These are phyloP conservation scores for Xylaria hypoxylon DNA, from an alignment of 2,329 filamentous ascomycete genomes.

Conservation along the genomic window DNA sequence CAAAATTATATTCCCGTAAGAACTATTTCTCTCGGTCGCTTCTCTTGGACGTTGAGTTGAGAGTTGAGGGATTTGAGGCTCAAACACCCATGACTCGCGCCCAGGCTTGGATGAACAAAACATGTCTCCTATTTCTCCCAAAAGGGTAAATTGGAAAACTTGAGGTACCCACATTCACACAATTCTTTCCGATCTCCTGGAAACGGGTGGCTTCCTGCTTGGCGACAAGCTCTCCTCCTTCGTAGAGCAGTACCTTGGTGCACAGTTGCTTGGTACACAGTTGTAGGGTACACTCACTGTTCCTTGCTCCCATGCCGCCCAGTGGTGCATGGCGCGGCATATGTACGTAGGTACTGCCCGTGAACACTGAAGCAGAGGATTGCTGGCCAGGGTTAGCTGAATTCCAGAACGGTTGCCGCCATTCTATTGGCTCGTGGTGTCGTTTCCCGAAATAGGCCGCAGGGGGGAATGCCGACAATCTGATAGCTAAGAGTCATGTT, in stretches of 20 bases:
- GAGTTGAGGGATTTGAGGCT: not conserved
- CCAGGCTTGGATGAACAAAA: not conserved
- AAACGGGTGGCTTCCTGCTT: conserved; percentile 9
- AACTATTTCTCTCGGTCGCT: no score
- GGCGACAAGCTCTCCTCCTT: conserved; percentile 1
- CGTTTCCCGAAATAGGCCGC: conserved; percentile 33
- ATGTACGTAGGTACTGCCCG: conserved; percentile 8
- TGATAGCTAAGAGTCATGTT: not conserved
- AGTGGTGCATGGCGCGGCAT: not conserved
- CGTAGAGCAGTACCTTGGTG: conserved; percentile 6
- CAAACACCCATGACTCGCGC: not conserved
- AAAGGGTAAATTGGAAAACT: not conserved
- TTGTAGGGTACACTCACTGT: not conserved
- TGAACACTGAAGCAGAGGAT: conserved; percentile 19
- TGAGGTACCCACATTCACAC: conserved; percentile 22
- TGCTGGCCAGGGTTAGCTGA: conserved; percentile 16
- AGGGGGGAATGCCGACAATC: conserved; percentile 25
- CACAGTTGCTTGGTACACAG: not conserved
- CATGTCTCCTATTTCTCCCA: conserved; percentile 6
- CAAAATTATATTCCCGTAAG: no score
- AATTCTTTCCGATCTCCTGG: conserved; percentile 28
- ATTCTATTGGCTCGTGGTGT: conserved; percentile 26
- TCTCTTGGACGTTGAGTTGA: no score
- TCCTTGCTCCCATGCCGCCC: conserved; percentile 11
- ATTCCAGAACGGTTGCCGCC: conserved; percentile 20